phyloP scores from a whole-genome alignment of 2,329 filamentous ascomycete genomes.

The Shiraia sp. region DNA sequence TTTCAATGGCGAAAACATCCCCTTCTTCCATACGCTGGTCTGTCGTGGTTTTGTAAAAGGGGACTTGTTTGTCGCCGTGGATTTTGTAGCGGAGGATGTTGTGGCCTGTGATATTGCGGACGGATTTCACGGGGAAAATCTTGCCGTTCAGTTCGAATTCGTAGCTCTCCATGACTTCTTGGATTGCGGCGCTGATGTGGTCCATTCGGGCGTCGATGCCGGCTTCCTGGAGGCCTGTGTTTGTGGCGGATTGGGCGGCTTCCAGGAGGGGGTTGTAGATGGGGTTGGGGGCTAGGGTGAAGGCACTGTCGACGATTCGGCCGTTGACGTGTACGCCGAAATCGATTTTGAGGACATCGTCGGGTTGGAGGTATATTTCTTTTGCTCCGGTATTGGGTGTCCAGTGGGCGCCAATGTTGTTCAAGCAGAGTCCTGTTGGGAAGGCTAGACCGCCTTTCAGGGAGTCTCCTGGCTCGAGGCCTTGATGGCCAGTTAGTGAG shows the following conservation, averaged over 20 bases:
- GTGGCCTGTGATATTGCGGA: conserved; percentile 88
- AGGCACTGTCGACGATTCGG: conserved; percentile 71
- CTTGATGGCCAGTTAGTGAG: conserved; percentile 72
- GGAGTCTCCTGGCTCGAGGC: conserved; percentile 74
- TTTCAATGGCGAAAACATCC: conserved; percentile 93
- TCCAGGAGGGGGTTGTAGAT: conserved; percentile 68
- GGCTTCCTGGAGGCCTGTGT: conserved; percentile 81
- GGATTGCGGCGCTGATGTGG: conserved; percentile 81
- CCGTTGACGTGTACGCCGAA: conserved; percentile 73
- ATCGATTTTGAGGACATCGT: conserved; percentile 76
- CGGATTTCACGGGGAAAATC: conserved; percentile 77
- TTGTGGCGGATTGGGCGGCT: conserved; percentile 69
- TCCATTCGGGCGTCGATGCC: conserved; percentile 88
- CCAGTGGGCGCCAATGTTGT: conserved; percentile 83
- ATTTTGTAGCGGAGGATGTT: conserved; percentile 89
- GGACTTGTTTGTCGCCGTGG: conserved; percentile 89
- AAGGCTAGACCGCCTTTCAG: conserved; percentile 82
- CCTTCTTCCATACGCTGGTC: conserved; percentile 96
- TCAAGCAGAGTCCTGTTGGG: conserved; percentile 78
- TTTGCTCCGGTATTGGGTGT: conserved; percentile 86
- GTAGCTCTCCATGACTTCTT: conserved; percentile 91
- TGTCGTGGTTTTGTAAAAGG: conserved; percentile 84
- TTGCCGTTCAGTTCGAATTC: conserved; percentile 79
- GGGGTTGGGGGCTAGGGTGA: conserved; percentile 69
- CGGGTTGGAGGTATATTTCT: conserved; percentile 69